Base-by-base conservation (phyloP, 2,329 filamentous ascomycete species). In the Periconia macrospinosa region DNA sequence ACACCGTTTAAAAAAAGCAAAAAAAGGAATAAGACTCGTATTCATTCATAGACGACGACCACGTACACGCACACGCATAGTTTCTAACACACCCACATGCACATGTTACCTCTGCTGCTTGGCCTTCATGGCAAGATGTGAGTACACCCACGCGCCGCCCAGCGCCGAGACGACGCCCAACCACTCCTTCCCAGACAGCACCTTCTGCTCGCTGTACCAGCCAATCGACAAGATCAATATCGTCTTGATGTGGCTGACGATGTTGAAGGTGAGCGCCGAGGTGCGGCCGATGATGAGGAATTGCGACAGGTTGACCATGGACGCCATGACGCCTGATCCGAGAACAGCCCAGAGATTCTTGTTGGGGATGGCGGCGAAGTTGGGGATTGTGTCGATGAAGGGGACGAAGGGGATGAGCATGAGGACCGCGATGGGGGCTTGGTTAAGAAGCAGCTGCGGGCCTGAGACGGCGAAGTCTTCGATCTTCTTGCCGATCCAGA, bases 401-500 rank as follows among this genome's bases (percentile, higher is more conserved):
- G 77, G 77, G 0, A 72, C 73, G 45, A 78, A 68, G 19, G 75
- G 74, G 11, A 76, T 70, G 23, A 79, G 68, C 18, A 79, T 66
- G 45, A 76, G 63, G 23, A 78, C 76, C 6, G 75, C 75, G 49
- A 78, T 76, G 14, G 76, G 76, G 5, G 77, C 76, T 57, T 79
- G 77, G 58, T 78, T 79, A 46, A 78, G 66, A 6, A 79, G 68
- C 14, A 79, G 66, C 56, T 79, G 77, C 1, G 76, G 75, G 40
- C 73, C 73, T 0, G 75, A 74, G 13, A 78, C 76, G 35, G 65
- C 66, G 53, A 79, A 77, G 57, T 79, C 77, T 52, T 75, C 72
- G 51, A 79, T 78, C 63, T 78, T 78, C 71, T 78, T 78, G 57
- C 76, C 76, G 53, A 79, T 79, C 77, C 76, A 79, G 45, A 78